Evolutionary conservation across 371 early-diverging fungal species (phyloP).

Genomic region (Syncephalastrum monosporum): DNA sequence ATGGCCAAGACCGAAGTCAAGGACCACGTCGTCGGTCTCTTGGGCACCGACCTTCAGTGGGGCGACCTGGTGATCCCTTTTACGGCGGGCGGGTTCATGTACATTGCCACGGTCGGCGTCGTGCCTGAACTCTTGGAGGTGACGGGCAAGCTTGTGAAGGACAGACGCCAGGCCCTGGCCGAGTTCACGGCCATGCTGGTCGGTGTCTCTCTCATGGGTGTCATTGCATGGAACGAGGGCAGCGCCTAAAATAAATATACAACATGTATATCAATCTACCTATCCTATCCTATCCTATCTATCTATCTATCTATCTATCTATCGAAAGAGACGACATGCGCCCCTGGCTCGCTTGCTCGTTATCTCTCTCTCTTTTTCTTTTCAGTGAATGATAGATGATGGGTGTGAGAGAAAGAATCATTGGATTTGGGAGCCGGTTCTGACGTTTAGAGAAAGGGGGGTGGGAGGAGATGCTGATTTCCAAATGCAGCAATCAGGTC

Average conservation of each 20-base stretch:
- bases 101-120: slow-evolving; percentile 87
- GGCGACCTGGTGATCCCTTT: slow-evolving; percentile 82
- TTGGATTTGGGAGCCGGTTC: slow-evolving; percentile 4
- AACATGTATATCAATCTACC: not conserved
- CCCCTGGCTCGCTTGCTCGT: slow-evolving; percentile 3
- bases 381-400: slow-evolving; percentile 11
- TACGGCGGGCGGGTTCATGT: slow-evolving; percentile 89
- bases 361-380: too few relatives aligned
- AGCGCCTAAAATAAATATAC: slow-evolving; percentile 7
- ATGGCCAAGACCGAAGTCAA: slow-evolving; percentile 21
- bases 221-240: slow-evolving; percentile 63
- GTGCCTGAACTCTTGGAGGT: slow-evolving; percentile 81
- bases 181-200: slow-evolving; percentile 65
- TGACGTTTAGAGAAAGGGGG: slow-evolving; percentile 8
- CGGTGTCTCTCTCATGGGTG: slow-evolving; percentile 63
- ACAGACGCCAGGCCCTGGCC: slow-evolving; percentile 49
- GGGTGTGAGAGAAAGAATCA: too few relatives aligned
- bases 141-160: slow-evolving; percentile 51
- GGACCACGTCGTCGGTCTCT: slow-evolving; percentile 33
- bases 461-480: slow-evolving; percentile 1
- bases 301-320: not conserved
- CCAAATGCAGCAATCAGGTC: not conserved
- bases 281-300: not conserved
- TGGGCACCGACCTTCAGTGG: slow-evolving; percentile 41
- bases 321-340: not conserved